phyloP scores from a whole-genome alignment of 2,329 filamentous ascomycete species.

The Catunica adiposa region DNA sequence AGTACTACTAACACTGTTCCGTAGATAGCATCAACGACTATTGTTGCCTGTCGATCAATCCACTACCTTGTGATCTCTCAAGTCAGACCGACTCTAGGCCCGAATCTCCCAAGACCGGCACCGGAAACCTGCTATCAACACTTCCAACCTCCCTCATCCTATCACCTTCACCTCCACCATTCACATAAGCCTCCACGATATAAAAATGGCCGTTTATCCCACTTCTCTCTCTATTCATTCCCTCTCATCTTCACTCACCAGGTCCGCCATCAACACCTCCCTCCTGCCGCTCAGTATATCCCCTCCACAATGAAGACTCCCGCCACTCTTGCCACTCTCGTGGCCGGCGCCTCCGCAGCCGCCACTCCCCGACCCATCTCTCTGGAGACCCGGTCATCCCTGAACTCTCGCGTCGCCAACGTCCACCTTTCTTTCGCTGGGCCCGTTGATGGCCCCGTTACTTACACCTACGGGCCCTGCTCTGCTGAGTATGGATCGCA shows the following conservation, averaged over 20 bases:
- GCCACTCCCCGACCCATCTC: conserved; percentile 10
- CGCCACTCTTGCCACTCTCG: conserved; percentile 11
- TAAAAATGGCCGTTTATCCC: neutral
- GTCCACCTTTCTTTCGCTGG: conserved; percentile 16
- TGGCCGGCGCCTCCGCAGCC: conserved; percentile 10
- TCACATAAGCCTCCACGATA: too few species aligned
- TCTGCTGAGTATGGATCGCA: conserved; percentile 14
- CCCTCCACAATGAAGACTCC: conserved; percentile 11
- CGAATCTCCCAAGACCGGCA: neutral
- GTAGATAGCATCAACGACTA: neutral
- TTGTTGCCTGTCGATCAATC: conserved; percentile 4
- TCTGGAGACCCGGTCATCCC: conserved; percentile 12
- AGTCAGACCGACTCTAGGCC: neutral
- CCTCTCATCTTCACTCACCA: conserved; percentile 5
- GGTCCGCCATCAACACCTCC: neutral
- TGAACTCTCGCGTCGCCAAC: conserved; percentile 14
- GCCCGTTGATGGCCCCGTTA: conserved; percentile 14
- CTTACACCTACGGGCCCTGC: conserved; percentile 17
- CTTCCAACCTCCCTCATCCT: neutral
- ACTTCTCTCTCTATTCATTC: neutral
- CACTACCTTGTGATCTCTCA: conserved; percentile 5
- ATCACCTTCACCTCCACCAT: neutral
- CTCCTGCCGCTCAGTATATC: neutral
- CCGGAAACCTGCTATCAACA: neutral
- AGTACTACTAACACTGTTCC: neutral